These are phyloP conservation scores for Colletotrichum chlorophyti DNA, from an alignment of 2,329 filamentous ascomycete species.

Conservation along the genomic window DNA sequence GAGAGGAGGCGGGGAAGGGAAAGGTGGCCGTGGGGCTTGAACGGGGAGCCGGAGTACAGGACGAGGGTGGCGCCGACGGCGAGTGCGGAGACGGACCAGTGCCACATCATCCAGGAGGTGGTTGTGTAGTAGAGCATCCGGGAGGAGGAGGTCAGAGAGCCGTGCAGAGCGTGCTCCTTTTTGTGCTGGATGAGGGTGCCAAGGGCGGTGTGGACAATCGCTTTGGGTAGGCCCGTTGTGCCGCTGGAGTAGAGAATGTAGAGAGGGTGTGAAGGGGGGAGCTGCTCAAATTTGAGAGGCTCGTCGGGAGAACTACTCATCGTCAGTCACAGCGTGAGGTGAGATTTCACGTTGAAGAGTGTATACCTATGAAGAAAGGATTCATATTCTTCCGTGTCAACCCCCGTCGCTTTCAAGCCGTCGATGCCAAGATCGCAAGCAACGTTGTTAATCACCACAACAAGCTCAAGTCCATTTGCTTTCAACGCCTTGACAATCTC, in stretches of 20 bases:
- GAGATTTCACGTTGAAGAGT: not conserved
- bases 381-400: constrained; percentile 52
- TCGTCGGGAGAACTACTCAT: constrained; percentile 45
- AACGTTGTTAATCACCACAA: constrained; percentile 78
- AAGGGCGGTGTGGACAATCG: constrained; percentile 89
- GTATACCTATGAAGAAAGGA: constrained; percentile 43
- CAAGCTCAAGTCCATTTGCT: constrained; percentile 66
- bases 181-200: constrained; percentile 96
- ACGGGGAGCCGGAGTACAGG: constrained; percentile 92
- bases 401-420: constrained; percentile 45
- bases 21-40: constrained; percentile 78
- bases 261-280: constrained; percentile 85
- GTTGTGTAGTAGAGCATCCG: constrained; percentile 94
- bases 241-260: constrained; percentile 95
- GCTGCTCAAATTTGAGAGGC: constrained; percentile 72
- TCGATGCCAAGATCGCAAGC: constrained; percentile 50
- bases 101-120: constrained; percentile 99
- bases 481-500: constrained; percentile 74
- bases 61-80: constrained; percentile 84
- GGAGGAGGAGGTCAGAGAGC: constrained; percentile 75
- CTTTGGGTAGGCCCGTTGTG: constrained; percentile 87
- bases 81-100: constrained; percentile 90
- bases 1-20: constrained; percentile 85
- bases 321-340: not conserved
- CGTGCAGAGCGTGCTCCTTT: constrained; percentile 91